Evolutionary conservation across 2,329 filamentous ascomycete genomes (phyloP), one percentile per base, ranked within the genome.

Genomic region (Claviceps purpurea): DNA sequence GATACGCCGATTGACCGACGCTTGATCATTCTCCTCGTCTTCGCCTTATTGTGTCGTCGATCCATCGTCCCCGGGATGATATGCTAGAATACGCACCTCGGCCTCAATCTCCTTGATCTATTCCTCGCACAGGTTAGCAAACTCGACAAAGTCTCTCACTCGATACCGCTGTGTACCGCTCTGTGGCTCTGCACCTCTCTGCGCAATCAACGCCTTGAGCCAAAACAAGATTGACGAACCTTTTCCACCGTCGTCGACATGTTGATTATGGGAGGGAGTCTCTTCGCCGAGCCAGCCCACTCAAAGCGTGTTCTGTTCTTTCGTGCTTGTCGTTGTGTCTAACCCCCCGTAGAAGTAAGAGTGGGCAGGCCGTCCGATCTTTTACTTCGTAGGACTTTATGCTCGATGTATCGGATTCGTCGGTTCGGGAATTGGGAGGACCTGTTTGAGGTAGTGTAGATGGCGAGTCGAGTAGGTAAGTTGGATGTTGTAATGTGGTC

Each of bases 241-340:
- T 97, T 97, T 64, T 97, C 91, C 68, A 96, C 89, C 43, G 91
- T 97, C 56, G 91, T 97, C 78, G 91, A 78, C 93, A 97, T 97
- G 64, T 70, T 86, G 75, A 34, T 34, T 34, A 67, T 59, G 59
- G 55, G 50, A 57, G 59, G 55, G 50, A 57, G 42, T 52, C n/a
- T 41, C 46, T 30, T 50, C 52, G 37, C 43, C 43, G 5, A 40
- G 43, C 52, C 40, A 49, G 20, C 39, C 48, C 16, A 43, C 47
- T 26, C 47, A 39, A 47, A 20, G 18, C 18, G 41, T 22, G 1
- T 43, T 43, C 30, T 34, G 10, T 34, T 34, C 30, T 34, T 34
- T 34, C 30, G 30, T 34, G 30, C 10, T 11, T 34, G 30, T 34
- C 30, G 30, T 11, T 10, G 1, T 11, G 11, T 34, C 10, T 34